Percentiles rank a stretch among this genome's conserved stretches.
Conservation (phyloP, 108 stramenopile genomes). For the Discostella pseudostelligera region DNA sequence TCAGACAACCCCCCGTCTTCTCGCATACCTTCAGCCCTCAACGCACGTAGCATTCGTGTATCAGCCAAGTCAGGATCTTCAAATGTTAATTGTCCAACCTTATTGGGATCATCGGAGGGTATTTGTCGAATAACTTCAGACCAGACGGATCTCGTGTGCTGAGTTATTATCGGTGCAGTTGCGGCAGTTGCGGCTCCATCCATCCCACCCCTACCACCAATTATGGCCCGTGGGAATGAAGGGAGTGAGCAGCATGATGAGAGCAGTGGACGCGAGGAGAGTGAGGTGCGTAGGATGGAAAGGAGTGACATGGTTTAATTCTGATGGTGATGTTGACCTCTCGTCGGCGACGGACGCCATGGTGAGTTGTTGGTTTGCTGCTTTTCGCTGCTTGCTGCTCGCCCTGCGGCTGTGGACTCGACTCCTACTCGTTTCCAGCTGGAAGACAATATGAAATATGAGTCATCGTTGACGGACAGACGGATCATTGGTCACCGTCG, state of each 20-base stretch:
- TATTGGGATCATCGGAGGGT: constrained; percentile 36
- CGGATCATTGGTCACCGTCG: too few species aligned
- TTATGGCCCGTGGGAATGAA: not conserved
- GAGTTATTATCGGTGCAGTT: too few species aligned
- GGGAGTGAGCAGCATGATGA: not conserved
- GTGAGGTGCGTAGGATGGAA: constrained; percentile 3
- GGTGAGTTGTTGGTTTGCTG: too few species aligned
- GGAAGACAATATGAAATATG: too few species aligned
- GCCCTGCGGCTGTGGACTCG: too few species aligned
- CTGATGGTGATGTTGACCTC: not conserved
- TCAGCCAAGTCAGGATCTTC: constrained; percentile 46
- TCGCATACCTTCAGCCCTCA: constrained; percentile 32
- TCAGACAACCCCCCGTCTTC: too few species aligned
- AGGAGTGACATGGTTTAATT: constrained; percentile 17
- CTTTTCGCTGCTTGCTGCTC: too few species aligned
- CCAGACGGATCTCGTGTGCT: constrained; percentile 36
- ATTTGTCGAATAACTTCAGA: constrained; percentile 38
- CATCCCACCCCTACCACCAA: constrained; percentile 1
- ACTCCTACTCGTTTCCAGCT: too few species aligned
- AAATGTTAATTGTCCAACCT: constrained; percentile 31
- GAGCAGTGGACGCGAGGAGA: not conserved
- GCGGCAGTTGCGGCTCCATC: not conserved
- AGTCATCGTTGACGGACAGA: too few species aligned
- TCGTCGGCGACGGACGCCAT: too few species aligned
- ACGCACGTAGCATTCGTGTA: constrained; percentile 31